These are phyloP conservation scores for Colletotrichum tamarilloi DNA, from an alignment of 2,329 filamentous ascomycete species.

Conservation along the genomic window DNA sequence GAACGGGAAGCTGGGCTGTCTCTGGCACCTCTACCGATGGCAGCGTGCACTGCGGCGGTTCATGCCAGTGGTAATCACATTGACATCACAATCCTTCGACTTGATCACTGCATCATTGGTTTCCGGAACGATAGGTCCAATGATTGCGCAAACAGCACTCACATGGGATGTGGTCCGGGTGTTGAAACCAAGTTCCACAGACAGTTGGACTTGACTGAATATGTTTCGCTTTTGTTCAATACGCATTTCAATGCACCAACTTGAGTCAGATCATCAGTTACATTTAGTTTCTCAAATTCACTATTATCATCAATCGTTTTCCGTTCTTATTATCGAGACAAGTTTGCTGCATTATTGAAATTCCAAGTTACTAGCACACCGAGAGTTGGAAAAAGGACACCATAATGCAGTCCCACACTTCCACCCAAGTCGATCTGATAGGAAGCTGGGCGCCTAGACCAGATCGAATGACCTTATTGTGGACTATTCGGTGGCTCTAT, in stretches of 20 bases:
- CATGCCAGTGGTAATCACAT: constrained; percentile 11
- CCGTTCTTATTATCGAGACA: too few species aligned
- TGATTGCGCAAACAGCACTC: background rate
- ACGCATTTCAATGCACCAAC: background rate
- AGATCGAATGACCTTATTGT: too few species aligned
- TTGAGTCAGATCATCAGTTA: background rate
- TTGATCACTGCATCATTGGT: background rate
- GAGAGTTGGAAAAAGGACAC: too few species aligned
- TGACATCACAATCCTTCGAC: background rate
- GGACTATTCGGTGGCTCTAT: background rate
- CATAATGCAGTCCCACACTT: too few species aligned
- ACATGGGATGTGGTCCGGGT: too few species aligned
- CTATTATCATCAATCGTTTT: background rate
- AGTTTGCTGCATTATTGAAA: too few species aligned
- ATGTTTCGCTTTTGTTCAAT: background rate
- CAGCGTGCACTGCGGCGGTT: constrained; percentile 14
- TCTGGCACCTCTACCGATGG: constrained; percentile 16
- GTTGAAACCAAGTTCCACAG: background rate
- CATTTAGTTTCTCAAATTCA: background rate
- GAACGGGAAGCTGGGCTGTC: constrained; percentile 12
- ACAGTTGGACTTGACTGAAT: background rate
- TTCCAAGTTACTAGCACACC: too few species aligned
- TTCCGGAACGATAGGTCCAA: background rate
- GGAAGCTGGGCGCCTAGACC: too few species aligned
- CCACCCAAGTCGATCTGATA: too few species aligned